Conservation (phyloP, 345 rosid species). For the Brassica juncea region DNA sequence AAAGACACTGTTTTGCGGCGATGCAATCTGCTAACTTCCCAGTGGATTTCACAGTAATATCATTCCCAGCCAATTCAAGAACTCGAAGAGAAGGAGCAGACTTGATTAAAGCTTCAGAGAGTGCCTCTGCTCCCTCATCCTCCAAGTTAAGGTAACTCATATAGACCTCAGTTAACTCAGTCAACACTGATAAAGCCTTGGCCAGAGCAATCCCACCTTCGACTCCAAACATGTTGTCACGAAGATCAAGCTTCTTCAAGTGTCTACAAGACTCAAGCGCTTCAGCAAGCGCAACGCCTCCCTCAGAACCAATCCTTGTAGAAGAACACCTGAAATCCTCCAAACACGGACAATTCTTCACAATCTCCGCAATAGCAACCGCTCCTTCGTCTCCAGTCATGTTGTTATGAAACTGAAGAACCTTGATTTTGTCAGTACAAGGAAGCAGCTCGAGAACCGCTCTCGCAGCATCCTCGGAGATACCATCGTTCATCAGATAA, state of each 20-base stretch:
- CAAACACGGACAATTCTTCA: conserved; percentile 53
- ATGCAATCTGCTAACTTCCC: conserved; percentile 60
- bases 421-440: conserved; percentile 64
- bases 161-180: conserved; percentile 65
- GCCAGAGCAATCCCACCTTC: conserved; percentile 75
- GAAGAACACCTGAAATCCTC: conserved; percentile 87
- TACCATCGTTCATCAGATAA: conserved; percentile 82
- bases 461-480: conserved; percentile 86
- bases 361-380: conserved; percentile 66
- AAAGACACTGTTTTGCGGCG: conserved; percentile 61
- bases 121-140: conserved; percentile 74
- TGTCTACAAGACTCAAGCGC: conserved; percentile 61
- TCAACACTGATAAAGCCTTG: conserved; percentile 52
- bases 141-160: conserved; percentile 85
- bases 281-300: conserved; percentile 76
- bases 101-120: conserved; percentile 61
- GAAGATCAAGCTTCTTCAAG: conserved; percentile 82
- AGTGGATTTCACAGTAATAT: conserved; percentile 64
- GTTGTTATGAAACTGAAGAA: conserved; percentile 88
- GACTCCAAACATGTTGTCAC: conserved; percentile 88
- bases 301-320: conserved; percentile 71
- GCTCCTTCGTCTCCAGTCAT: conserved; percentile 95
- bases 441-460: conserved; percentile 82
- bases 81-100: conserved; percentile 75
- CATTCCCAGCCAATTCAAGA: conserved; percentile 89